phyloP scores from a whole-genome alignment of 2,329 filamentous ascomycete species.

The Calonectria henricotiae region DNA sequence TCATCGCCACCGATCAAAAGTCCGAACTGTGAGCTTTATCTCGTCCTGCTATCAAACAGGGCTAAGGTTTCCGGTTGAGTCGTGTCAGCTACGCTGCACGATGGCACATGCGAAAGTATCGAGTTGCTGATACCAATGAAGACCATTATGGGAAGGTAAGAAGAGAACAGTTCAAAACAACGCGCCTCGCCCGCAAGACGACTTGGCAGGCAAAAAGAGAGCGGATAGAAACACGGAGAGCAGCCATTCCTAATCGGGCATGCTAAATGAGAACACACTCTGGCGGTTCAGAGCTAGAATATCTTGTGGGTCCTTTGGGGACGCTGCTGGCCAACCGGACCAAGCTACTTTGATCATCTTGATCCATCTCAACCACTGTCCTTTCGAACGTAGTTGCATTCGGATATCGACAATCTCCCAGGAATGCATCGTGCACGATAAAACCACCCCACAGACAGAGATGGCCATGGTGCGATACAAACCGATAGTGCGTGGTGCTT shows the following conservation, averaged over 20 bases:
- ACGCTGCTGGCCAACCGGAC: not conserved
- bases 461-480: not conserved
- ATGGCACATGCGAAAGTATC: not conserved
- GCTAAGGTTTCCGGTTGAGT: not conserved
- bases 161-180: not conserved
- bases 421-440: conserved; percentile 3
- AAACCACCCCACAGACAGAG: conserved; percentile 3
- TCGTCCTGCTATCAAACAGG: not conserved
- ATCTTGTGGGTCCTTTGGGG: not conserved
- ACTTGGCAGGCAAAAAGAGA: conserved; percentile 9
- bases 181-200: not conserved
- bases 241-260: not conserved
- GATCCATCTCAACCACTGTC: not conserved
- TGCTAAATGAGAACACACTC: conserved; percentile 10
- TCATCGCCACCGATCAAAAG: not conserved
- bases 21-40: too few species aligned
- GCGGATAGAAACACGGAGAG: not conserved
- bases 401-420: not conserved
- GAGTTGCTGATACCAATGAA: too few species aligned
- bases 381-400: conserved; percentile 2
- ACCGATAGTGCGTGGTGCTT: not conserved
- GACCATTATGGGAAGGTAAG: not conserved
- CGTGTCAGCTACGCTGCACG: not conserved
- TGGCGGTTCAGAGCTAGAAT: not conserved
- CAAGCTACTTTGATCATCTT: not conserved